phyloP scores from a whole-genome alignment of 1,284 basidiomycete genomes.

The Ustilago tritici region DNA sequence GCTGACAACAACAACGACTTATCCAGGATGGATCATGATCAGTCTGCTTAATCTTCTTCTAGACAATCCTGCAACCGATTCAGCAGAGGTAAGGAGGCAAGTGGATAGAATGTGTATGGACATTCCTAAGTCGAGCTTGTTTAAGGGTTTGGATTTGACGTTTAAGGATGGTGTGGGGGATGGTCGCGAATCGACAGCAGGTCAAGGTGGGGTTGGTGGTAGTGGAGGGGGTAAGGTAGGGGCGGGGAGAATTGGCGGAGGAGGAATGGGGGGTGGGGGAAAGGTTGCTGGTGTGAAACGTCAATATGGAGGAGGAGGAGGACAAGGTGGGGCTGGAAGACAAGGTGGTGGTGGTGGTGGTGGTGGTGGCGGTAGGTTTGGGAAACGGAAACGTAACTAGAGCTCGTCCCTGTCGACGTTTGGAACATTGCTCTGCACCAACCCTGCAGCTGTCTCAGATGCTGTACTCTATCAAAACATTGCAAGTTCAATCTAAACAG shows the following conservation, averaged over 20 bases:
- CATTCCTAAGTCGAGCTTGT: constrained; percentile 14
- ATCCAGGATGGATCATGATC: constrained; percentile 26
- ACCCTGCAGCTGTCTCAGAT: background rate
- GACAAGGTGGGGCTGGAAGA: background rate
- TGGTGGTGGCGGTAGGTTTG: background rate
- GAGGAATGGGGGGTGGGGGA: no score
- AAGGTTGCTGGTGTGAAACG: background rate
- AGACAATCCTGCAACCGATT: background rate
- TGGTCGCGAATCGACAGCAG: background rate
- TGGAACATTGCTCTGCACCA: background rate
- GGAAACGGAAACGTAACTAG: constrained; percentile 21
- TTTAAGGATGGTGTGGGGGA: constrained; percentile 30
- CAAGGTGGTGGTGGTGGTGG: background rate
- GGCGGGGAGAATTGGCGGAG: no score
- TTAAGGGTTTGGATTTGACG: constrained; percentile 29
- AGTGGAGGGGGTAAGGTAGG: background rate
- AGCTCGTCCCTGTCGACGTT: background rate
- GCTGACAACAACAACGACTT: constrained; percentile 13
- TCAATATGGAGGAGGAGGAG: background rate
- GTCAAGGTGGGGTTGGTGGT: background rate
- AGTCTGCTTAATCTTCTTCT: constrained; percentile 21
- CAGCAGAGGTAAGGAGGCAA: background rate
- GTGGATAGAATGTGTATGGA: constrained; percentile 29
- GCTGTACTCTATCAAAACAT: no score
- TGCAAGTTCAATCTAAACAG: background rate